Base-by-base conservation (phyloP, 179 eudicot genomes). In the Amaranthus tricolor region DNA sequence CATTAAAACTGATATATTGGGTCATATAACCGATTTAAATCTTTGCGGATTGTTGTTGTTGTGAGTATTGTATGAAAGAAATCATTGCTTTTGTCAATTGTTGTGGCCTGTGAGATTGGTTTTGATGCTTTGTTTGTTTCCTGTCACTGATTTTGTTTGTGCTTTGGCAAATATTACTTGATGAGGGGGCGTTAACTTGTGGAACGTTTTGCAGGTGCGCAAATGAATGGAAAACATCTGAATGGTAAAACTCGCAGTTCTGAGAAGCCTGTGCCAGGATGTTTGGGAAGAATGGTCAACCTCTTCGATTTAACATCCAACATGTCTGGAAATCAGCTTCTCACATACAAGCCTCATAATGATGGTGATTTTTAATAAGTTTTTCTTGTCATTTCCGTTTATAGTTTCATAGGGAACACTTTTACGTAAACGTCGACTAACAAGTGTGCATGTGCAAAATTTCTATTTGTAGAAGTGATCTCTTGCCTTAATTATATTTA, bases 261-360 rank as follows among this genome's bases (percentile, higher is more conserved):
- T 53, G 91, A 89, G 76, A 93, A 91, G 71, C 82, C 89, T 45
- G 77, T 84, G 60, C 90, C 95, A 57, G 92, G 92, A 82, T 96
- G 97, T 82, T 82, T 96, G 84, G 96, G 97, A 77, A 88, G 90
- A 86, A 89, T 96, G 96, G 97, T 88, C 66, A 89, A 93, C 83
- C 90, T 93, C 68, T 93, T 96, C 70, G 96, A 96, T 83, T 75
- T 93, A 80, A 84, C 87, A 68, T 78, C 91, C 15, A 78, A 78
- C 75, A 79, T 84, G 73, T 80, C 94, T 50, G 85, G 89, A 72
- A 89, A 91, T 76, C 84, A 79, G 82, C 87, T 89, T 50, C 91
- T 96, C 60, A 88, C 98, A 24, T 90, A 96, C 74, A 91, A 88
- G 85, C 92, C 97, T 3, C 86, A 91, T 76, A 70, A 63, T 62